phyloP scores from a whole-genome alignment of 2,329 filamentous ascomycete species.

The Phialemoniopsis sp. region DNA sequence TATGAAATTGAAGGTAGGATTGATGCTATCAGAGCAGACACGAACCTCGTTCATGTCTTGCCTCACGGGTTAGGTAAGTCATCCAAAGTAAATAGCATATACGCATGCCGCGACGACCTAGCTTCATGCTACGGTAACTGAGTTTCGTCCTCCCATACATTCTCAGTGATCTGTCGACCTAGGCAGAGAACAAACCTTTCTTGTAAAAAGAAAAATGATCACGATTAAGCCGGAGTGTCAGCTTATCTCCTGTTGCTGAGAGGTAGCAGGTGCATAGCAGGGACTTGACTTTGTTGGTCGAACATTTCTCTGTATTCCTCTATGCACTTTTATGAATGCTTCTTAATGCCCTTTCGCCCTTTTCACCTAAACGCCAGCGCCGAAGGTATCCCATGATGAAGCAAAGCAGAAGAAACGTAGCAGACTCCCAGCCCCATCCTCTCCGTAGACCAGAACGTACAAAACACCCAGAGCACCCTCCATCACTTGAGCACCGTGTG shows the following conservation, averaged over 20 bases:
- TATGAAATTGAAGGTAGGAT: too few relatives aligned
- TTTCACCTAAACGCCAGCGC: background rate
- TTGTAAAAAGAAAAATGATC: slow-evolving; percentile 44
- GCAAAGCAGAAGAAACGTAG: too few relatives aligned
- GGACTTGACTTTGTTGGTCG: slow-evolving; percentile 94
- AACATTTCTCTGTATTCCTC: slow-evolving; percentile 45
- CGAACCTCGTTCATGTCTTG: background rate
- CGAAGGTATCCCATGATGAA: background rate
- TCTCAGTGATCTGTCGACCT: slow-evolving; percentile 74
- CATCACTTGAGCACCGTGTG: slow-evolving; percentile 87
- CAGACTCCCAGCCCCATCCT: background rate
- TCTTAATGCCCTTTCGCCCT: too few relatives aligned
- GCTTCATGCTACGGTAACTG: slow-evolving; percentile 55
- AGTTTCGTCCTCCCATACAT: slow-evolving; percentile 59
- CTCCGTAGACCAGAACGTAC: background rate
- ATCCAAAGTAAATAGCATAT: background rate
- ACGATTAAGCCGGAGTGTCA: slow-evolving; percentile 99
- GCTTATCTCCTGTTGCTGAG: slow-evolving; percentile 76
- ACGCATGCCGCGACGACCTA: slow-evolving; percentile 50
- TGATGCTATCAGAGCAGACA: too few relatives aligned
- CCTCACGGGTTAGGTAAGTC: too few relatives aligned
- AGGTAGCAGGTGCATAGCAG: slow-evolving; percentile 81
- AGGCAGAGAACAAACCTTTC: slow-evolving; percentile 68
- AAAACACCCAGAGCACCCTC: slow-evolving; percentile 1
- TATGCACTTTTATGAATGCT: too few relatives aligned